These are phyloP conservation scores for Gastrolobium villosum DNA, from an alignment of 306 rosid species.

Conservation along the genomic window DNA sequence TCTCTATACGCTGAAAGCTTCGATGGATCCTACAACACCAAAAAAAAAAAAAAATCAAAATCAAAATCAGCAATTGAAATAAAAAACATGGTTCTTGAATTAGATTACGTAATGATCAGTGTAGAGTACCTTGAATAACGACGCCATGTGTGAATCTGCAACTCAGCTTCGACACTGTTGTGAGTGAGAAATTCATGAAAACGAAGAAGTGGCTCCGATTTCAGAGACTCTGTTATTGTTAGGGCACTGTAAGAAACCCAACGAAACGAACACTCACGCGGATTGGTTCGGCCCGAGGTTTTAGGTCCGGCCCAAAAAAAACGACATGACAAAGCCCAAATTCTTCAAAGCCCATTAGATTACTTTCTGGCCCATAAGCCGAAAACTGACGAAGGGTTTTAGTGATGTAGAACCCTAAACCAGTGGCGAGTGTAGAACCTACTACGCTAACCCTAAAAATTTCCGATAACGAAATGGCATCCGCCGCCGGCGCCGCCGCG, in stretches of 20 bases:
- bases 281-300: constrained; percentile 18
- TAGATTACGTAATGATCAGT: background rate
- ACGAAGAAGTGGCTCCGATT: background rate
- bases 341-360: background rate
- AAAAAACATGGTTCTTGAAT: background rate
- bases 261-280: background rate
- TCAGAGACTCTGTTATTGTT: background rate
- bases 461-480: constrained; percentile 68
- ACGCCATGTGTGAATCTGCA: constrained; percentile 59
- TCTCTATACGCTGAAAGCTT: constrained; percentile 92
- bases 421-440: background rate
- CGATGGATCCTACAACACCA: constrained; percentile 66
- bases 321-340: background rate
- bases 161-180: background rate
- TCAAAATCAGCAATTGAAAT: background rate
- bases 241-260: constrained; percentile 35
- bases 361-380: background rate
- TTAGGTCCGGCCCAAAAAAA: background rate
- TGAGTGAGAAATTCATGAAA: constrained; percentile 12
- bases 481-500: constrained; percentile 60
- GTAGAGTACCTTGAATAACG: constrained; percentile 61
- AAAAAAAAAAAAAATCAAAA: background rate
- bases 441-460: constrained; percentile 10
- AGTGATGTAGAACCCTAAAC: constrained; percentile 43
- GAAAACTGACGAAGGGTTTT: constrained; percentile 27